phyloP scores from a whole-genome alignment of 2,329 filamentous ascomycete species.

The Leptosphaerulina australis region DNA sequence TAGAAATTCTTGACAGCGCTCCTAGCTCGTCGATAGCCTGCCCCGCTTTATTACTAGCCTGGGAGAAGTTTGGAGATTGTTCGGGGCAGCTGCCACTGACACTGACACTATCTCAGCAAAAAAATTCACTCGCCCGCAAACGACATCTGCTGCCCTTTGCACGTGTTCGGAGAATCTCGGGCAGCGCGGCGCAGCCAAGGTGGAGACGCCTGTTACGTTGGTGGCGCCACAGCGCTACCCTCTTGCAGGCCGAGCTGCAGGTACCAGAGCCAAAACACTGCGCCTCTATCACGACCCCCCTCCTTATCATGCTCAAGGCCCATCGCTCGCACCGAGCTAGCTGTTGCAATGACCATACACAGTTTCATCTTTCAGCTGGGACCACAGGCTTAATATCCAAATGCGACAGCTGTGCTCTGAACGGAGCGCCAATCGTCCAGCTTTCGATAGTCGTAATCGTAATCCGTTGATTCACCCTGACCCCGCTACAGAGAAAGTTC shows the following conservation, averaged over 20 bases:
- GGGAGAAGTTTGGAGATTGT: conserved; percentile 26
- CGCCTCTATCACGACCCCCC: conserved; percentile 17
- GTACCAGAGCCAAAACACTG: conserved; percentile 15
- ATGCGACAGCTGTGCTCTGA: conserved; percentile 11
- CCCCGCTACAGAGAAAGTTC: conserved; percentile 23
- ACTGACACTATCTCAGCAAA: conserved; percentile 20
- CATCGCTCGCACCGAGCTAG: conserved; percentile 2
- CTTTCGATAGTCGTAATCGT: conserved; percentile 7
- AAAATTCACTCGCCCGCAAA: conserved; percentile 32
- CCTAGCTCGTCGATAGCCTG: conserved; percentile 34
- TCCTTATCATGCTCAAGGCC: conserved; percentile 11
- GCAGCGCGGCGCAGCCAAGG: conserved; percentile 10
- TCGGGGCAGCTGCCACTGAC: conserved; percentile 34
- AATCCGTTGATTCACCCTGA: conserved; percentile 18
- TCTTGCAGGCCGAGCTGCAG: conserved; percentile 22
- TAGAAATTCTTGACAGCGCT: conserved; percentile 29
- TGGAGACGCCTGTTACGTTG: conserved; percentile 23
- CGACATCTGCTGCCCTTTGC: conserved; percentile 18
- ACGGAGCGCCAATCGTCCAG: conserved; percentile 14
- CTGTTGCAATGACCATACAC: neutral
- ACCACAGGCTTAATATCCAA: conserved; percentile 5
- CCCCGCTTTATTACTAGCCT: conserved; percentile 29
- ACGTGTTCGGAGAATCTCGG: conserved; percentile 20
- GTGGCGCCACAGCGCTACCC: conserved; percentile 24
- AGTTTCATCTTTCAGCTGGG: conserved; percentile 11